phyloP scores from a whole-genome alignment of 1,284 basidiomycete genomes.

The Fomitiporia mediterranea region DNA sequence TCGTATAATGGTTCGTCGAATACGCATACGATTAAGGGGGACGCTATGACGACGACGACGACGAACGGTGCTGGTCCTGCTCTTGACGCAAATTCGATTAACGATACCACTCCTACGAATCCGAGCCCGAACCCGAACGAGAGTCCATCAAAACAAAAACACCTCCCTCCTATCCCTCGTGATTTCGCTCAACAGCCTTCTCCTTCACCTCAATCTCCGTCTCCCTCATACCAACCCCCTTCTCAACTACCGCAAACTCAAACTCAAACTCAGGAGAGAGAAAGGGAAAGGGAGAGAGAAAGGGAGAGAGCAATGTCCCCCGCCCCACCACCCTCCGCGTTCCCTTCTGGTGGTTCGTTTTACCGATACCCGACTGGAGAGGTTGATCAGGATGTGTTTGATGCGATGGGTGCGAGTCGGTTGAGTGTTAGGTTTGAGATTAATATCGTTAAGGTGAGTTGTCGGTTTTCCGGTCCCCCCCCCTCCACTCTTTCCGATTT shows the following conservation, averaged over 20 bases:
- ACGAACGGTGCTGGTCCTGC: constrained; percentile 21
- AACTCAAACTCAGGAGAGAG: too few species aligned
- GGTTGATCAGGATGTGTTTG: constrained; percentile 64
- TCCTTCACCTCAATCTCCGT: neutral
- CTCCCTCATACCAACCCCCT: neutral
- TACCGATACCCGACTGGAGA: constrained; percentile 61
- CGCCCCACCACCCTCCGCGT: constrained; percentile 32
- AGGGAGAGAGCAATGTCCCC: constrained; percentile 20
- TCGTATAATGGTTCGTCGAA: constrained; percentile 71
- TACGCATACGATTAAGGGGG: constrained; percentile 40
- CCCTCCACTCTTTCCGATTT: too few species aligned
- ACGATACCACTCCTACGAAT: neutral
- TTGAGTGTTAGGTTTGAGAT: constrained; percentile 91
- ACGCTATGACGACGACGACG: constrained; percentile 31
- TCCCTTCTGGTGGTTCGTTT: constrained; percentile 41
- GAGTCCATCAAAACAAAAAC: constrained; percentile 47
- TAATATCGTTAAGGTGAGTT: constrained; percentile 85
- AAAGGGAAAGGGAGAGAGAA: too few species aligned
- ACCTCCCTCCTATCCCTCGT: constrained; percentile 66
- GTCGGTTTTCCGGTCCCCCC: too few species aligned
- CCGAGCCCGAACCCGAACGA: constrained; percentile 27
- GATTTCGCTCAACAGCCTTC: constrained; percentile 41
- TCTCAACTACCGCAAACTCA: constrained; percentile 8
- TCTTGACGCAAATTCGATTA: neutral
- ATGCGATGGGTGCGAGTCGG: constrained; percentile 67